Evolutionary conservation across 2,329 filamentous ascomycete species (phyloP), one percentile per base, ranked within the genome.

Genomic region (Magnaporthiopsis incrustans): DNA sequence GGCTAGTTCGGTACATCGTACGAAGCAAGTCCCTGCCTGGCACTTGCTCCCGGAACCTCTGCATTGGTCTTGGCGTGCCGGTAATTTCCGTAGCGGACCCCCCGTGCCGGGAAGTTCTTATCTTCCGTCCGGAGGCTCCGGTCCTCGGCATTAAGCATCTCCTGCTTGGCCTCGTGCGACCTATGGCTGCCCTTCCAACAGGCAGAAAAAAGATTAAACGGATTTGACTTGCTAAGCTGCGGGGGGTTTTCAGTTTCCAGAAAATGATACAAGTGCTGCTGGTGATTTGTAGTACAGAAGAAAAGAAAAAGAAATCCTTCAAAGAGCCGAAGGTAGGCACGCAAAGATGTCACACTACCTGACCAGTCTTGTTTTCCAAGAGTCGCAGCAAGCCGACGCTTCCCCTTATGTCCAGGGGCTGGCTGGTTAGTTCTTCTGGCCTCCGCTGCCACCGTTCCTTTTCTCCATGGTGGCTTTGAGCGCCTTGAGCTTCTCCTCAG

Each of bases 401-500:
- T 25, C 22, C 18, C 38, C 6, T 15, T 6, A 35, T 35, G 33
- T 35, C 38, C 22, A 53, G 44, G 22, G 44, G 44, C 30, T 30
- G 33, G 10, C 22, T 53, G 44, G 7, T 10, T 53, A n/a, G 4
- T 53, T 14, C 7, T 11, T 25, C 22, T 53, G 44, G 22, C 44
- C n/a, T n/a, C 44, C 44, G 18, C 22, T 18, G 18, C 44, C 44
- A 53, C 53, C 56, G 50, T 59, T 59, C 15, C 60, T 86, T 72
- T 81, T 82, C 67, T 85, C 83, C 62, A 94, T 82, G 35, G 91
- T 89, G 57, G 84, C 82, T 75, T 93, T 93, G 67, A 99, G 77
- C 57, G 89, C 85, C 64, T 84, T 82, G 38, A 99, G 78, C 71
- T 91, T 89, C 78, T 97, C 89, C 73, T 97, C 91, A 3, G 94